Evolutionary conservation across 2,329 filamentous ascomycete genomes (phyloP), one percentile per base, ranked within the genome.

Genomic region (Lachnellula hyalina): DNA sequence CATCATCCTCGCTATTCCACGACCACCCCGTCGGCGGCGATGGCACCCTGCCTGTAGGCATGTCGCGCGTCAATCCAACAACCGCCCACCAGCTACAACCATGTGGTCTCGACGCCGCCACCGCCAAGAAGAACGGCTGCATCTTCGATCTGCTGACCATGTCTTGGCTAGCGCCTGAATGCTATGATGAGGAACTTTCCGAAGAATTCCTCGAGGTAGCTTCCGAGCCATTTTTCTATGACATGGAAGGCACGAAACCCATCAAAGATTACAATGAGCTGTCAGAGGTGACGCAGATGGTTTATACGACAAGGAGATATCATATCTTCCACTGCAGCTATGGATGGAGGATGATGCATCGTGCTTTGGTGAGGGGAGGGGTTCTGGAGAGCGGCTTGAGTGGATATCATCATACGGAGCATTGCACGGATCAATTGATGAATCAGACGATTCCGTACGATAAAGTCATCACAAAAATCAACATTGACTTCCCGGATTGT

Each of bases 221-320:
- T 17, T 38, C 47, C 4, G 47, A 49, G 17, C 47, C 47, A 14
- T 49, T 49, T 19, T 49, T 35, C 17, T 49, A 36, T n/a, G 47
- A 49, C 14, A 34, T 36, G 47, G 32, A 49, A 19, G 47, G 12
- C 8, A 35, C 15, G 17, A 17, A 49, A 7, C n/a, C 15, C 35
- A 35, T 49, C n/a, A 17, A 49, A 19, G 23, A 23, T 34, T 49
- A 49, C 21, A 34, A 19, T 14, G 34, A 15, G 23, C 32, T 49
- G 15, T 49, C 47, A 19, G 47, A 38, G 21, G 23, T 49, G 5
- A n/a, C 47, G 11, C 11, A 23, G 9, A 36, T 19, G 11, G 17
- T n/a, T 28, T 47, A 28, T 21, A 49, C 47, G 17, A 49, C 47
- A 28, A 49, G 47, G n/a, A 49, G 15, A 49, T 49, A 49, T n/a